These are phyloP conservation scores for Scedosporium boydii DNA, from an alignment of 2,329 filamentous ascomycete genomes.

Conservation along the genomic window DNA sequence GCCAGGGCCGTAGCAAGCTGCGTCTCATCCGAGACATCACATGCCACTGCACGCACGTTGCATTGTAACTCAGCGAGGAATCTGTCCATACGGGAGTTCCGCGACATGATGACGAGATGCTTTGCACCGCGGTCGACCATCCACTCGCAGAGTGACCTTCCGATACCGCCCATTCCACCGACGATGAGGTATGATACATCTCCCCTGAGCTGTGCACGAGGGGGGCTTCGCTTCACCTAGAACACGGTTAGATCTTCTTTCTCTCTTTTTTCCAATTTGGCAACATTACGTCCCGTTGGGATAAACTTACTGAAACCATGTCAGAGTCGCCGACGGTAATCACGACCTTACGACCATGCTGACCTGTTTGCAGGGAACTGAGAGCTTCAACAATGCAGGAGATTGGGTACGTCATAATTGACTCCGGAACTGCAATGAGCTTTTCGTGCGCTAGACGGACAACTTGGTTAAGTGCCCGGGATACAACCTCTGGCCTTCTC, in stretches of 20 bases:
- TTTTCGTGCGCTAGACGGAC: neutral
- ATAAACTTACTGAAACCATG: neutral
- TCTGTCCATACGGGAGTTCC: conserved; percentile 4
- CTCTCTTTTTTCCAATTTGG: too few species aligned
- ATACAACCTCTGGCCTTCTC: neutral
- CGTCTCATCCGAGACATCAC: too few species aligned
- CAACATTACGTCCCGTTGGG: too few species aligned
- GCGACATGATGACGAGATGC: conserved; percentile 19
- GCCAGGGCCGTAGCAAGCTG: too few species aligned
- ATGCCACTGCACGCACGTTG: too few species aligned
- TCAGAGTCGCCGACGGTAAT: conserved; percentile 6
- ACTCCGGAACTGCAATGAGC: conserved; percentile 10
- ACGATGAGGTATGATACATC: conserved; percentile 13
- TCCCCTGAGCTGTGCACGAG: neutral
- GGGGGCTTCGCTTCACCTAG: too few species aligned
- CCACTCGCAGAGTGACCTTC: conserved; percentile 12
- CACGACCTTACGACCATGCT: conserved; percentile 13
- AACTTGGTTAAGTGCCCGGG: neutral
- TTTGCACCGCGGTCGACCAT: conserved; percentile 14
- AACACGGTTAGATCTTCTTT: too few species aligned
- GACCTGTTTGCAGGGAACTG: conserved; percentile 9
- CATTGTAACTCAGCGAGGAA: too few species aligned
- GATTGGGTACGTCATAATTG: conserved; percentile 13
- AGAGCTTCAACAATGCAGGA: conserved; percentile 1
- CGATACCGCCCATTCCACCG: conserved; percentile 16